Percentiles rank a stretch among this genome's conserved stretches.
Conservation (phyloP, 768 basidiomycete species). For the Coprinopsis cinerea region DNA sequence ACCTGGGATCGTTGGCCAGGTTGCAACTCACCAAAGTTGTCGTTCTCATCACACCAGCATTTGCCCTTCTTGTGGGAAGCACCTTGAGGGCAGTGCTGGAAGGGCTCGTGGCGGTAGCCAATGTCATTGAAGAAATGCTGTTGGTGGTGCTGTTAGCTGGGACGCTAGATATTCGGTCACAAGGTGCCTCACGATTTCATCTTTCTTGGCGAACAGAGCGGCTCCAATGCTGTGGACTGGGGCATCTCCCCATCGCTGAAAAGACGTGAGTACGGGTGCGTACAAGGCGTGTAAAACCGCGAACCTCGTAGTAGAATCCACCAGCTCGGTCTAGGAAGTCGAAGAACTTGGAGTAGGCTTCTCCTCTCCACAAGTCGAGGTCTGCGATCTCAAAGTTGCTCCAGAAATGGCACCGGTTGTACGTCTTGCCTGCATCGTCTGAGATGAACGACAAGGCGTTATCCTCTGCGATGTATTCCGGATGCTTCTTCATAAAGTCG, state of each 20-base stretch:
- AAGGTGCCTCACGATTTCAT: constrained; percentile 53
- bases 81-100: constrained; percentile 88
- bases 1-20: no score
- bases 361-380: constrained; percentile 78
- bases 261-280: not conserved
- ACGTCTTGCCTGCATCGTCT: constrained; percentile 66
- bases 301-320: constrained; percentile 86
- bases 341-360: constrained; percentile 80
- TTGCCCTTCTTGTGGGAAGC: constrained; percentile 69
- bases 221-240: constrained; percentile 87
- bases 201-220: constrained; percentile 80
- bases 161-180: not conserved
- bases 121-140: constrained; percentile 92
- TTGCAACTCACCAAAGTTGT: constrained; percentile 72
- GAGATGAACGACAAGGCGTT: constrained; percentile 82
- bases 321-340: constrained; percentile 73
- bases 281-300: not conserved
- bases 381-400: constrained; percentile 90
- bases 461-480: constrained; percentile 52
- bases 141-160: not conserved
- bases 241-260: constrained; percentile 89
- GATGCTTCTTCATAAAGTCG: constrained; percentile 66
- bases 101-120: constrained; percentile 81
- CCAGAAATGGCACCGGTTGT: constrained; percentile 85
- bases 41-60: constrained; percentile 75